Evolutionary conservation across 2,329 filamentous ascomycete species (phyloP).

Genomic region (Stagonosporopsis chrysanthemi): DNA sequence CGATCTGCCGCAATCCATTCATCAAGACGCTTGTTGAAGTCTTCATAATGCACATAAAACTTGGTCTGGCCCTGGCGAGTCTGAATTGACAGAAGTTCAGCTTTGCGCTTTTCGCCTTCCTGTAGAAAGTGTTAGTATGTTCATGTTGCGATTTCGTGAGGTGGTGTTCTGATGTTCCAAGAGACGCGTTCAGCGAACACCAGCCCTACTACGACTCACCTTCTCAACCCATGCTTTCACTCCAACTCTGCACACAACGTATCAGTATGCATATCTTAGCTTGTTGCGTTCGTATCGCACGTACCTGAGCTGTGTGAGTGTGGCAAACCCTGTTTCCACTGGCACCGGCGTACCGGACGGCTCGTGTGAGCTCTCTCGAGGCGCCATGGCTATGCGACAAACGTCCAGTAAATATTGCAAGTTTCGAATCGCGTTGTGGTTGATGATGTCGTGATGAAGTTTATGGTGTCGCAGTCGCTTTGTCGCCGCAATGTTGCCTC

Average conservation of each 20-base stretch:
- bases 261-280: slow-evolving; percentile 38
- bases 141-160: not conserved
- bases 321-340: slow-evolving; percentile 81
- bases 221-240: slow-evolving; percentile 74
- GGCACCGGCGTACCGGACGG: slow-evolving; percentile 63
- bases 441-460: slow-evolving; percentile 42
- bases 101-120: slow-evolving; percentile 85
- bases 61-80: slow-evolving; percentile 86
- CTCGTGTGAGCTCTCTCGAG: slow-evolving; percentile 62
- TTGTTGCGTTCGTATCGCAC: slow-evolving; percentile 48
- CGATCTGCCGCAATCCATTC: slow-evolving; percentile 88
- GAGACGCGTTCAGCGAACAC: slow-evolving; percentile 10
- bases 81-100: slow-evolving; percentile 94
- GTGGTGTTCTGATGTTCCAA: slow-evolving; percentile 22
- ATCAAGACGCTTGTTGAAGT: slow-evolving; percentile 89
- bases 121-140: slow-evolving; percentile 44
- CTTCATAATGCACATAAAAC: slow-evolving; percentile 97
- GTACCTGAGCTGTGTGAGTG: slow-evolving; percentile 81
- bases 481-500: slow-evolving; percentile 41
- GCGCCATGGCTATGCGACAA: slow-evolving; percentile 57
- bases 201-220: slow-evolving; percentile 57
- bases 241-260: slow-evolving; percentile 62
- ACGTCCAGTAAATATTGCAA: slow-evolving; percentile 19
- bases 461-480: slow-evolving; percentile 26
- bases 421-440: slow-evolving; percentile 37